Evolutionary conservation across 139 green algal species (phyloP).

Genomic region (Chlamydomonas schloesseri): DNA sequence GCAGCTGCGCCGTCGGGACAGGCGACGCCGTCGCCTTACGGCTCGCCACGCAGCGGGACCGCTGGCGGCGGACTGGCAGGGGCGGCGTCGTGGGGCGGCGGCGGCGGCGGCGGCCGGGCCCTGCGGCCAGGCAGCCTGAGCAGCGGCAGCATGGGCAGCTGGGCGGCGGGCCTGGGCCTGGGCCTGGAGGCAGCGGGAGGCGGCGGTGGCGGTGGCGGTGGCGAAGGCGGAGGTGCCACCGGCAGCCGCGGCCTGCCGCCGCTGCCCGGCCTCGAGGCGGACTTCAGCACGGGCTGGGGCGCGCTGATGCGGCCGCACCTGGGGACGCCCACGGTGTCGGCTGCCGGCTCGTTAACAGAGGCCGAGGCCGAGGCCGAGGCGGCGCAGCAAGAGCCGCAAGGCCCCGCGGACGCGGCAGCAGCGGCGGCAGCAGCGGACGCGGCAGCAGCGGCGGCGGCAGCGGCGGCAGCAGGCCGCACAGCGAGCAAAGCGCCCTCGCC

Average conservation of each 20-base stretch:
- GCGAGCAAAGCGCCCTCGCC: no score
- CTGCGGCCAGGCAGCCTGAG: background rate
- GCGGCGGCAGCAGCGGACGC: background rate
- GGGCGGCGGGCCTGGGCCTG: background rate
- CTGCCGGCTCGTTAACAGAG: background rate
- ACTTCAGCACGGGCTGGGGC: background rate
- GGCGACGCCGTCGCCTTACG: no score
- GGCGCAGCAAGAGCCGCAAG: background rate
- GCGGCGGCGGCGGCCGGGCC: background rate
- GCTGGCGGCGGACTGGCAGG: no score
- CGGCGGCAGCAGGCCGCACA: no score
- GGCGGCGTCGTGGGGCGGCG: background rate
- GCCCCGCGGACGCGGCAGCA: background rate
- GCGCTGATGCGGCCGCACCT: background rate
- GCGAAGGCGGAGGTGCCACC: no score
- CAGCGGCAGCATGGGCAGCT: conserved; percentile 24
- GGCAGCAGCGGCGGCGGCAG: background rate
- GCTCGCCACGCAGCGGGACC: no score
- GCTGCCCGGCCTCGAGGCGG: conserved; percentile 14
- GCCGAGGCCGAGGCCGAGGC: no score
- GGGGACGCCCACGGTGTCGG: no score
- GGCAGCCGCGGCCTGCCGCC: background rate
- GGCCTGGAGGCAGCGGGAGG: no score
- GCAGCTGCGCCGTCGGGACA: no score
- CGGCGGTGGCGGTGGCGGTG: conserved; percentile 4